A percentile compares a stretch with the other conserved stretches of the same genome.
phyloP scores from a whole-genome alignment of 2,329 filamentous ascomycete species.

The Fusarium liriodendri region DNA sequence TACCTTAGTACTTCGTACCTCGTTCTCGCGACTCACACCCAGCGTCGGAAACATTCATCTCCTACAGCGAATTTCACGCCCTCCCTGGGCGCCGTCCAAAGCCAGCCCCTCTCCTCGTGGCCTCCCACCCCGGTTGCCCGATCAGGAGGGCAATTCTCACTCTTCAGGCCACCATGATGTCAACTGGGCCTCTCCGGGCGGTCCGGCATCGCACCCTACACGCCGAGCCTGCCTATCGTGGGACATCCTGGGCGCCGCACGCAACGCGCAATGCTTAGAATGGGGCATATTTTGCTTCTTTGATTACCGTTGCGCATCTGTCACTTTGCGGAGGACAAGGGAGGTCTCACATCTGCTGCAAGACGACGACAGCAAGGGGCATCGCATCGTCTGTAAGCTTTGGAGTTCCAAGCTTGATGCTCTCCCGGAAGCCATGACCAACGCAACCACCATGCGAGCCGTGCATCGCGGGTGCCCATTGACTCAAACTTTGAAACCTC shows the following conservation, averaged over 20 bases:
- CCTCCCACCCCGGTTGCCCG: conserved; percentile 25
- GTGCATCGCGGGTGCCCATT: conserved; percentile 26
- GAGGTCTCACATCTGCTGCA: neutral
- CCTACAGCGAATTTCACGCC: conserved; percentile 22
- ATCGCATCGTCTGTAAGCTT: conserved; percentile 1
- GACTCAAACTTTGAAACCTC: conserved; percentile 18
- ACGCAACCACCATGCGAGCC: conserved; percentile 29
- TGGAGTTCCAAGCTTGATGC: conserved; percentile 16
- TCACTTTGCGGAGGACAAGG: neutral
- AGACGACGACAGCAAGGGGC: neutral
- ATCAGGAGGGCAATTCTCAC: conserved; percentile 7
- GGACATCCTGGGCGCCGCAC: neutral
- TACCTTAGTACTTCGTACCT: conserved; percentile 19
- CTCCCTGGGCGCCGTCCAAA: conserved; percentile 20
- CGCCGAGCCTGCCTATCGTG: conserved; percentile 11
- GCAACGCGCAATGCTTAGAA: neutral
- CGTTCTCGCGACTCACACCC: conserved; percentile 23
- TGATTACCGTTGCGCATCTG: neutral
- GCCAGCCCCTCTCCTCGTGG: conserved; percentile 10
- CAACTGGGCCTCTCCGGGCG: conserved; percentile 30
- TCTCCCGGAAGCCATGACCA: conserved; percentile 13
- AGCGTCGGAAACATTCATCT: conserved; percentile 28
- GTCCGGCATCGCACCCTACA: conserved; percentile 35
- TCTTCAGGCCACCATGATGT: conserved; percentile 25
- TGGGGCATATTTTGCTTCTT: neutral